A percentile compares a stretch with the other conserved stretches of the same genome.
phyloP scores from a whole-genome alignment of 2,329 filamentous ascomycete genomes.

The Diaporthe sp. region DNA sequence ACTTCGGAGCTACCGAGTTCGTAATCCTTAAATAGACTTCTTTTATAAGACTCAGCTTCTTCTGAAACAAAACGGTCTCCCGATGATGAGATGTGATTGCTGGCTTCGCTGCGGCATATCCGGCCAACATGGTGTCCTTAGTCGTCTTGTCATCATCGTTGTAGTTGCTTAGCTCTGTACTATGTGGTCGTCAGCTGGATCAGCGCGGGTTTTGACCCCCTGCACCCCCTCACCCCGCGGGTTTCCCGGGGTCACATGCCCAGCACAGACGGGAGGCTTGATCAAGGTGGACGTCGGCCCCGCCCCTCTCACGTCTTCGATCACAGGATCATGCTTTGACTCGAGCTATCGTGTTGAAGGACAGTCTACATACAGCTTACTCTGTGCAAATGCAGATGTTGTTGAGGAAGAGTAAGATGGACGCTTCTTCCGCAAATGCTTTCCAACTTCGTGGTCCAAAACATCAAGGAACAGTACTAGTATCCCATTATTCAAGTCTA shows the following conservation, averaged over 20 bases:
- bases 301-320: not conserved
- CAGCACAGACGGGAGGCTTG: not conserved
- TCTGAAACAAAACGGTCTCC: not conserved
- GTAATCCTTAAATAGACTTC: constrained; percentile 31
- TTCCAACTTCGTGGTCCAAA: not conserved
- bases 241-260: constrained; percentile 13
- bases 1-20: constrained; percentile 20
- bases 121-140: not conserved
- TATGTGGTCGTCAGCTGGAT: not conserved
- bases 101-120: not conserved
- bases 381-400: not conserved
- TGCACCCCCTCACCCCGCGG: not conserved
- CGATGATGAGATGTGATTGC: not conserved
- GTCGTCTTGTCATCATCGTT: not conserved
- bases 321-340: not conserved
- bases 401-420: not conserved
- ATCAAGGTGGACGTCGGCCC: constrained; percentile 14
- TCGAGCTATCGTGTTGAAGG: not conserved
- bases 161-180: not conserved
- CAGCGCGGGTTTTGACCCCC: not conserved
- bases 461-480: not conserved
- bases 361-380: not conserved
- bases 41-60: constrained; percentile 26
- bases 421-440: not conserved
- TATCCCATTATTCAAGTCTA: not conserved